Conservation (phyloP, 1,139 yeast genomes). For the Pneumocystis canis region DNA sequence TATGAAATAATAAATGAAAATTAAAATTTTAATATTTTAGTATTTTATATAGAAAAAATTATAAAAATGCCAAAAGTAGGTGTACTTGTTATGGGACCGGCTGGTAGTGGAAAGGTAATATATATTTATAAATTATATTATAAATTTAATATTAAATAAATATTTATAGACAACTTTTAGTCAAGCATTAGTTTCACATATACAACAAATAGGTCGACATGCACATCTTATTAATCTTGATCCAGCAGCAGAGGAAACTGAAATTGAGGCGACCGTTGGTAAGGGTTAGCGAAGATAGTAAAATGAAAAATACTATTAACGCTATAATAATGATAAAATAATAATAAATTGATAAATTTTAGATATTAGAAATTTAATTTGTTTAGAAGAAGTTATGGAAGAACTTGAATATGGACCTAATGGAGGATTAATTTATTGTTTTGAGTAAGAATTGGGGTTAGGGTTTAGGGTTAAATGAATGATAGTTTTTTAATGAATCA, state of each 20-base stretch:
- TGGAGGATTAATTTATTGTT: constrained; percentile 88
- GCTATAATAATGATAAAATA: no score
- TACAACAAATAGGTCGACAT: constrained; percentile 79
- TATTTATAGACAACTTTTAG: constrained; percentile 57
- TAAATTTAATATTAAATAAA: no score
- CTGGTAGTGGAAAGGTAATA: constrained; percentile 73
- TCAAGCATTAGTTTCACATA: constrained; percentile 68
- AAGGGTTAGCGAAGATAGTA: no score
- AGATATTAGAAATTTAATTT: constrained; percentile 77
- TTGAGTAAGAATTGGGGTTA: constrained; percentile 36
- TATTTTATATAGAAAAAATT: no score
- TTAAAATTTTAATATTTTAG: no score
- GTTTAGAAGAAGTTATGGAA: constrained; percentile 80
- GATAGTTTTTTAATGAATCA: constrained; percentile 50
- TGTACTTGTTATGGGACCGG: constrained; percentile 90
- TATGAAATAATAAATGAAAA: no score
- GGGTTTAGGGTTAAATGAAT: constrained; percentile 9
- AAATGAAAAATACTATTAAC: no score
- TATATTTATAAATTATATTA: no score
- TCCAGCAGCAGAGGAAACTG: constrained; percentile 93
- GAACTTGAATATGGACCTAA: constrained; percentile 79
- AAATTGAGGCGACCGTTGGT: constrained; percentile 68
- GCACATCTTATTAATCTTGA: constrained; percentile 91
- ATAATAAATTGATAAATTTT: neutral
- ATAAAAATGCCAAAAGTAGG: constrained; percentile 77